phyloP scores from a whole-genome alignment of 2,329 filamentous ascomycete genomes.

The Leptodontidium sp. region DNA sequence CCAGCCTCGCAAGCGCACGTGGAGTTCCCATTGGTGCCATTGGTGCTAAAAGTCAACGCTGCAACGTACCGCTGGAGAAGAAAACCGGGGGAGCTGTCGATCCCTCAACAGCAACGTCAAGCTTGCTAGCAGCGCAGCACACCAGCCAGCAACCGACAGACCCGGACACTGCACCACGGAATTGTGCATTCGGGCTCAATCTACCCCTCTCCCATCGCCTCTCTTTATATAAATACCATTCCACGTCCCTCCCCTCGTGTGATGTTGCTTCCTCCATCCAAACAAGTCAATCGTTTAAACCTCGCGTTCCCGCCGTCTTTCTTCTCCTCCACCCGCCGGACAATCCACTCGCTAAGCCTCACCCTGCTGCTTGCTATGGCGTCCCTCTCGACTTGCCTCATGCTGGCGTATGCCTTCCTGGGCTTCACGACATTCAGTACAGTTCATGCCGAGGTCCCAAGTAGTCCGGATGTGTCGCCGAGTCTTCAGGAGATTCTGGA shows the following conservation, averaged over 20 bases:
- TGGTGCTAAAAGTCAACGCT: slow-evolving; percentile 5
- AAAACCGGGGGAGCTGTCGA: slow-evolving; percentile 7
- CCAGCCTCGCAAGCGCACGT: slow-evolving; percentile 5
- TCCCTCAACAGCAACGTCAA: slow-evolving; percentile 2
- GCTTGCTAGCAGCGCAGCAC: too few species aligned
- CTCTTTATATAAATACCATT: not conserved
- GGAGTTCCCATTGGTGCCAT: slow-evolving; percentile 13
- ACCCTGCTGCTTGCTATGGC: slow-evolving; percentile 25
- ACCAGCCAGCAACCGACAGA: slow-evolving; percentile 6
- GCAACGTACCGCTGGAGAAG: slow-evolving; percentile 12
- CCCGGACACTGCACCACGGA: slow-evolving; percentile 1
- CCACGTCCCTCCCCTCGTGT: slow-evolving; percentile 2
- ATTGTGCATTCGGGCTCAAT: slow-evolving; percentile 3
- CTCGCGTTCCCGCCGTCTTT: not conserved
- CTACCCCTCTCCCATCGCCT: not conserved
- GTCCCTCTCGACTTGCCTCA: slow-evolving; percentile 31
- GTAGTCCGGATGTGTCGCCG: slow-evolving; percentile 50
- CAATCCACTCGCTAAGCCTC: slow-evolving; percentile 14
- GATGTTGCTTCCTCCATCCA: slow-evolving; percentile 14
- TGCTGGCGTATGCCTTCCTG: slow-evolving; percentile 28
- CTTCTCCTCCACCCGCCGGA: slow-evolving; percentile 10
- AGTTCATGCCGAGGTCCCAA: slow-evolving; percentile 20
- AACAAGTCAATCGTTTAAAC: slow-evolving; percentile 4
- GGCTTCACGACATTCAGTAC: slow-evolving; percentile 9
- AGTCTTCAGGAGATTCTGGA: slow-evolving; percentile 63